A percentile compares a stretch with the other conserved stretches of the same genome.
Conservation (phyloP, 176 grass and related monocot genomes). For the Typha latifolia region DNA sequence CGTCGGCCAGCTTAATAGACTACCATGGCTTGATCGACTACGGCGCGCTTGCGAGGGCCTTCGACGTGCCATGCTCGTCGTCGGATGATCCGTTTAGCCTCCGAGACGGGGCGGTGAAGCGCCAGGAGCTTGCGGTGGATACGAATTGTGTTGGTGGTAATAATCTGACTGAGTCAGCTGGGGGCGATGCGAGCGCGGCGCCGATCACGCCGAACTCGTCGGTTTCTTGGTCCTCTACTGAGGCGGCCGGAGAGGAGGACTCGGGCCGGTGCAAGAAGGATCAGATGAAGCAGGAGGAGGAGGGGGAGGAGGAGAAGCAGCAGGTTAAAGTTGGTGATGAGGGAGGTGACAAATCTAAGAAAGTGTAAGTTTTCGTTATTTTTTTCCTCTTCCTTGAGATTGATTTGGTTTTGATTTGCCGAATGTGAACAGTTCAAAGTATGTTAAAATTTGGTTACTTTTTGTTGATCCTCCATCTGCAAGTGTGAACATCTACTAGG, state of each 20-base stretch:
- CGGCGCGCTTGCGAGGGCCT: background rate
- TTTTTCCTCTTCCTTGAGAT: background rate
- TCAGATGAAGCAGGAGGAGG: slow-evolving; percentile 38
- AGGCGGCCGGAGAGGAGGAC: slow-evolving; percentile 46
- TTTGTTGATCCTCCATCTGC: slow-evolving; percentile 10
- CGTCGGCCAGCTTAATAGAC: slow-evolving; percentile 13
- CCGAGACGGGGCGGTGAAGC: background rate
- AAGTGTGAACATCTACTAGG: slow-evolving; percentile 54
- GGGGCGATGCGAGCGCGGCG: background rate
- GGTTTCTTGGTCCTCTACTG: slow-evolving; percentile 53
- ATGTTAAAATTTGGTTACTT: slow-evolving; percentile 17
- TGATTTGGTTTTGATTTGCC: slow-evolving; percentile 16
- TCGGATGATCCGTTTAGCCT: background rate
- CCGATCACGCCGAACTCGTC: slow-evolving; percentile 69
- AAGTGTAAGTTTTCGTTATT: slow-evolving; percentile 19
- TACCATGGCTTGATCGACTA: background rate
- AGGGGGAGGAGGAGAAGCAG: slow-evolving; percentile 6
- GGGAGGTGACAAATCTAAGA: slow-evolving; percentile 55
- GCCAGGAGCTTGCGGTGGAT: background rate
- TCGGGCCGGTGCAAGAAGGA: slow-evolving; percentile 47
- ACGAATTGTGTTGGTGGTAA: background rate
- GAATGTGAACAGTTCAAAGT: slow-evolving; percentile 1
- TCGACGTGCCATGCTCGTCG: background rate
- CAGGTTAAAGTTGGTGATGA: slow-evolving; percentile 37
- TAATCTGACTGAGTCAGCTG: background rate